A percentile compares a stretch with the other conserved stretches of the same genome.
Evolutionary conservation across 2,329 filamentous ascomycete species (phyloP).

Genomic region (Aspergillus terreus): DNA sequence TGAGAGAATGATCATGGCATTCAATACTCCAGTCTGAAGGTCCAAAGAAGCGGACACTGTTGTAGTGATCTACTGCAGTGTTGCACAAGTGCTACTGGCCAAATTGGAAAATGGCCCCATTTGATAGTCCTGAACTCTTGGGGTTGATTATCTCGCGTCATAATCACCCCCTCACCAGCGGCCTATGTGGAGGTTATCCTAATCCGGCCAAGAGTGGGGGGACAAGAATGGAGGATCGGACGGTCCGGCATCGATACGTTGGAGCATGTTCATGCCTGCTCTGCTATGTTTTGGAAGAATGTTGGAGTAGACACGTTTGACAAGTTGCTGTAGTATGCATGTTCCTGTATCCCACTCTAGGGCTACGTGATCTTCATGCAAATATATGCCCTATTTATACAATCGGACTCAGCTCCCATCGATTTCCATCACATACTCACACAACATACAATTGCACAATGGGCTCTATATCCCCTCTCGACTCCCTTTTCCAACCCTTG

Average conservation of each 20-base stretch:
- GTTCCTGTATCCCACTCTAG: too few relatives aligned
- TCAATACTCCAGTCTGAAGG: too few relatives aligned
- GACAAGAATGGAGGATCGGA: neutral
- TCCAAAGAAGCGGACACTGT: too few relatives aligned
- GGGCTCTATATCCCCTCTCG: conserved; percentile 21
- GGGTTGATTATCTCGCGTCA: neutral
- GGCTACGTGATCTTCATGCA: too few relatives aligned
- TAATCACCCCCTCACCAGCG: neutral
- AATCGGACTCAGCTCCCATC: too few relatives aligned
- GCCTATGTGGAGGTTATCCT: conserved; percentile 6
- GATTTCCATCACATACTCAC: too few relatives aligned
- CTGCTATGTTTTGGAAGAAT: neutral
- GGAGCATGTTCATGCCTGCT: neutral
- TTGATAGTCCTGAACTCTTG: neutral
- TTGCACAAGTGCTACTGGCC: neutral
- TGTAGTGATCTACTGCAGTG: too few relatives aligned
- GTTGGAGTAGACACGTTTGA: neutral
- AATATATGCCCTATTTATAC: too few relatives aligned
- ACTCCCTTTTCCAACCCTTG: conserved; percentile 35
- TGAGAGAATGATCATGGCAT: too few relatives aligned
- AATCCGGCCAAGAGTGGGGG: conserved; percentile 1
- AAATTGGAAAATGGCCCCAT: neutral
- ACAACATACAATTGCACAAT: conserved; percentile 6
- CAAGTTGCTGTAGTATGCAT: too few relatives aligned
- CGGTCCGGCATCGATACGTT: neutral